Evolutionary conservation across 495 filamentous ascomycete species (phyloP).

Genomic region (Xylaria castorea): DNA sequence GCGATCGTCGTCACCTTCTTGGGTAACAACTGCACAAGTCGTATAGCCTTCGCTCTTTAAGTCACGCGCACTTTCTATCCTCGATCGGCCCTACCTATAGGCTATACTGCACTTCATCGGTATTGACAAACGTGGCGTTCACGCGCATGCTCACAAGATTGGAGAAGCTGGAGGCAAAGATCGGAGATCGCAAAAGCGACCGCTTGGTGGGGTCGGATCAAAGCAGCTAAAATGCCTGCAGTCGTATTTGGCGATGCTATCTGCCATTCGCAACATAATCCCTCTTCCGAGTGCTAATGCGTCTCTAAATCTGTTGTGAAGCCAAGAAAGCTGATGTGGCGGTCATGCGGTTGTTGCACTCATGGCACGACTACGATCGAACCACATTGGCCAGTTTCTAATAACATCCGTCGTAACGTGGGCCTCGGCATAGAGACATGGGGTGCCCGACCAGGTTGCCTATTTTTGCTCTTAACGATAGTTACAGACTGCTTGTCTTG

Average conservation of each 20-base stretch:
- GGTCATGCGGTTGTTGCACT: constrained; percentile 17
- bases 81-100: constrained; percentile 22
- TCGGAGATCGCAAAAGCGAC: constrained; percentile 18
- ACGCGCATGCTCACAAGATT: constrained; percentile 13
- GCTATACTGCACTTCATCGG: constrained; percentile 15
- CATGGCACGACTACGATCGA: constrained; percentile 23
- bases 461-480: neutral
- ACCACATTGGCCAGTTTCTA: constrained; percentile 17
- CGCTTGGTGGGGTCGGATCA: neutral
- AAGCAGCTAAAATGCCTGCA: neutral
- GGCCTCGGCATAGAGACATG: neutral
- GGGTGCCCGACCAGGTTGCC: constrained; percentile 3
- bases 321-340: constrained; percentile 21
- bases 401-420: neutral
- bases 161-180: constrained; percentile 8
- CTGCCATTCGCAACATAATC: constrained; percentile 7
- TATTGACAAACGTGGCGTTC: constrained; percentile 7
- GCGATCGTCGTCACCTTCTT: constrained; percentile 6
- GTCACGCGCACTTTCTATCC: neutral
- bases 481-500: neutral
- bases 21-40: constrained; percentile 16
- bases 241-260: constrained; percentile 17
- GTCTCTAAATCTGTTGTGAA: neutral
- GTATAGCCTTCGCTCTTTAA: constrained; percentile 13
- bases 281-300: constrained; percentile 10